These are phyloP conservation scores for Fusarium hainanense DNA, from an alignment of 2,329 filamentous ascomycete genomes.

Conservation along the genomic window DNA sequence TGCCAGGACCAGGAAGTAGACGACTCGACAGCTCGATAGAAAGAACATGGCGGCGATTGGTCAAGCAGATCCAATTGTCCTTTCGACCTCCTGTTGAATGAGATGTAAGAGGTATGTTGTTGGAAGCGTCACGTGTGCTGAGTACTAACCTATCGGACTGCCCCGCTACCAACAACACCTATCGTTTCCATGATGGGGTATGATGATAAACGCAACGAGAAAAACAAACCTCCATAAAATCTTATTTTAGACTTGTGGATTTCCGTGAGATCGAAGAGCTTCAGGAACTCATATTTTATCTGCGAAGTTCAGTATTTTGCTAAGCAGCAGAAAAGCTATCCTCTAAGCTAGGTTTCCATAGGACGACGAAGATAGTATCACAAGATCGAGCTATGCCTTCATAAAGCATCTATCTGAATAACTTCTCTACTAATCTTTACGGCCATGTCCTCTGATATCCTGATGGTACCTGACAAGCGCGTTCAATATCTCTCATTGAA, in stretches of 20 bases:
- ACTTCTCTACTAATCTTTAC: background rate
- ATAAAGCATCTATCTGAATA: background rate
- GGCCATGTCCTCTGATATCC: background rate
- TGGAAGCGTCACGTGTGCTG: slow-evolving; percentile 18
- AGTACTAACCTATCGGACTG: background rate
- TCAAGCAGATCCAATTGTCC: background rate
- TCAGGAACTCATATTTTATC: background rate
- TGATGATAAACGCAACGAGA: background rate
- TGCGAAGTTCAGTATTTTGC: background rate
- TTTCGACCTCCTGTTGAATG: background rate
- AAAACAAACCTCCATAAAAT: background rate
- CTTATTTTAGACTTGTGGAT: background rate
- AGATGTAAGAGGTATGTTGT: slow-evolving; percentile 3
- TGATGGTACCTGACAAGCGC: background rate
- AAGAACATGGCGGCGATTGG: slow-evolving; percentile 22
- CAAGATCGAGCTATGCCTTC: background rate
- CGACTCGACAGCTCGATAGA: background rate
- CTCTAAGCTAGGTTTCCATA: background rate
- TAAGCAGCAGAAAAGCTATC: background rate
- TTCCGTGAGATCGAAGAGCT: background rate
- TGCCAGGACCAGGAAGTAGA: slow-evolving; percentile 29
- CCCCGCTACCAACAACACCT: slow-evolving; percentile 8
- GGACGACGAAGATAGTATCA: background rate
- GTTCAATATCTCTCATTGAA: background rate
- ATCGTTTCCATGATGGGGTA: background rate